Conservation (phyloP, 1,284 basidiomycete genomes). For the Ceratobasidium sp. region DNA sequence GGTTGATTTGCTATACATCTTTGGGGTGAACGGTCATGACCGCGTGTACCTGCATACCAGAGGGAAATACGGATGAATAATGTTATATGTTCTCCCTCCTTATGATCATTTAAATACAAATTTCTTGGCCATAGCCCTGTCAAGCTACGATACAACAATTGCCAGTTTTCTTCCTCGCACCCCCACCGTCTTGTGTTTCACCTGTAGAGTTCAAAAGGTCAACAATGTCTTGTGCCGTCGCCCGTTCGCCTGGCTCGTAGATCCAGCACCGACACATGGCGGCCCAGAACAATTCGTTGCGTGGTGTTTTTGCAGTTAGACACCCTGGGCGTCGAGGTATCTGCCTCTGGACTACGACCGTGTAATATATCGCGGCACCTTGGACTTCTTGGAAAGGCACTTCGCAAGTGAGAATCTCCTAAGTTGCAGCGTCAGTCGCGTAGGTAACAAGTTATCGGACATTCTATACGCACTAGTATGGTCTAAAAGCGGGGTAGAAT, state of each 20-base stretch:
- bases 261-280: background rate
- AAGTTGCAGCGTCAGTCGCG: too few relatives aligned
- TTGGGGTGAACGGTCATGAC: too few relatives aligned
- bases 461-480: background rate
- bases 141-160: too few relatives aligned
- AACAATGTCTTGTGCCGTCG: background rate
- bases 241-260: background rate
- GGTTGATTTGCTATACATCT: background rate
- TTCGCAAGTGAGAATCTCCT: constrained; percentile 1
- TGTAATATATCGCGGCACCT: background rate
- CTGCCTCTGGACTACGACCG: background rate
- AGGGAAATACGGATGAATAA: too few relatives aligned
- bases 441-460: too few relatives aligned
- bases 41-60: too few relatives aligned
- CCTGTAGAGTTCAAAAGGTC: background rate
- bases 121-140: too few relatives aligned
- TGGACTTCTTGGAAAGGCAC: background rate
- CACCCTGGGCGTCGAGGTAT: background rate
- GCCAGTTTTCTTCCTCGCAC: too few relatives aligned
- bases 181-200: too few relatives aligned
- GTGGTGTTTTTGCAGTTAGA: background rate
- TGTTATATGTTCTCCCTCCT: too few relatives aligned
- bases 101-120: too few relatives aligned
- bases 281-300: background rate
- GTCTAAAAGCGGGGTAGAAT: background rate